Evolutionary conservation across 257 asterid species (phyloP), one percentile per base, ranked within the genome.

Genomic region (Fraxinus cuspidata): DNA sequence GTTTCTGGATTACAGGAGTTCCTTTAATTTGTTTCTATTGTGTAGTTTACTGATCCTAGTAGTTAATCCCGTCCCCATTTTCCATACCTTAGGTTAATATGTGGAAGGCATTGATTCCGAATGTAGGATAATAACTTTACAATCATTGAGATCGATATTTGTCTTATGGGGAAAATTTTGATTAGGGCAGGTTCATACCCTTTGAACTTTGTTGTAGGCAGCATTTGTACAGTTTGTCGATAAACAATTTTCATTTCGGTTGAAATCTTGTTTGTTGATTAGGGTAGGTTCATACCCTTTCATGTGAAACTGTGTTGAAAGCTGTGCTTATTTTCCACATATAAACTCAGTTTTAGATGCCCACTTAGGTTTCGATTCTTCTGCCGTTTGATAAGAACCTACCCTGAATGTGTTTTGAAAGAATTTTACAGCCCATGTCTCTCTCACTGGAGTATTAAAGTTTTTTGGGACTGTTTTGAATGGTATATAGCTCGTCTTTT

Each of bases 171-270:
- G 71, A 35, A 51, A 6, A 31, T 74, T 74, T 72, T 79, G 71
- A n/a, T 44, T 29, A 16, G 77, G 71, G 80, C 7, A 79, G 70
- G n/a, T 44, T 4, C 8, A 21, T 77, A 15, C 69, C 69, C 74
- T 29, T 37, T 71, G 56, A 12, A 37, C 67, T 13, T 25, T 71
- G 37, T 31, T 69, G 53, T 72, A 42, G 77, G 68, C 58, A 37
- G 66, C 49, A 29, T 37, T 29, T 84, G 87, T 80, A 75, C 78
- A 86, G 80, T 47, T 42, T 42, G 56, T 47, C 15, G n/a, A 13
- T 12, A 44, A 12, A 12, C 53, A 44, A 44, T 44, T 44, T 44
- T 44, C 53, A 15, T 44, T 44, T 44, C 19, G n/a, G 53, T 40
- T 40, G 47, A 40, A 40, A 40, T 13, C 49, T 42, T 42, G 49